Base-by-base conservation (phyloP, 345 rosid genomes). In the Acer saccharum region DNA sequence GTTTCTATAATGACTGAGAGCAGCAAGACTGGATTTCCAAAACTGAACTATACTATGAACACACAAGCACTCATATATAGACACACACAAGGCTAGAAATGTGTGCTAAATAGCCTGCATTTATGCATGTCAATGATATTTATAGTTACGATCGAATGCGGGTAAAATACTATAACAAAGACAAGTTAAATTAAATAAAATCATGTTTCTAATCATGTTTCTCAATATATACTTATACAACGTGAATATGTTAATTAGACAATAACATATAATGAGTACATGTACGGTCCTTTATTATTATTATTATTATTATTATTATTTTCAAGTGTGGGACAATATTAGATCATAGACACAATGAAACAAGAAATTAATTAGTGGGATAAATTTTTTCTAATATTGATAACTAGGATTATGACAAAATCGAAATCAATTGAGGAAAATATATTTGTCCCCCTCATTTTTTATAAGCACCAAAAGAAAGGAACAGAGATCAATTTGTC, bases 201-300 rank as follows among this genome's bases (percentile, higher is more conserved):
- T 68, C 68, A n/a, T 73, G 44, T 58, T 76, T 21, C 58, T 60
- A 58, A 64, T 68, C 68, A n/a, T 73, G 46, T 43, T 43, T 43
- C 10, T 43, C 9, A 43, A 9, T 9, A 43, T 43, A 43, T 43
- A 43, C 46, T 9, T 57, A 18, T 55, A 32, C 32, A 2, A 35
- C 25, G 39, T 14, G 8, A 32, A 72, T 55, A 12, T 35, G 10
- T 71, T 35, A 12, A 39, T 58, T 18, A 16, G 29, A 39, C 10
- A 71, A 35, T 4, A n/a, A 57, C 10, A 43, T 72, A 44, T 29
- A 29, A 54, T 18, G 65, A n/a, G 41, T 17, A 52, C 2, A 16
- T 65, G 7, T 16, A 16, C 54, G 25, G 23, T 48, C 11, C 7
- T 6, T 69, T 12, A 6, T 14, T 68, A 4, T 32, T 3, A 25